Evolutionary conservation across 202 grass and related monocot species (phyloP), one percentile per base, ranked within the genome.

Genomic region (Musa balbisiana): DNA sequence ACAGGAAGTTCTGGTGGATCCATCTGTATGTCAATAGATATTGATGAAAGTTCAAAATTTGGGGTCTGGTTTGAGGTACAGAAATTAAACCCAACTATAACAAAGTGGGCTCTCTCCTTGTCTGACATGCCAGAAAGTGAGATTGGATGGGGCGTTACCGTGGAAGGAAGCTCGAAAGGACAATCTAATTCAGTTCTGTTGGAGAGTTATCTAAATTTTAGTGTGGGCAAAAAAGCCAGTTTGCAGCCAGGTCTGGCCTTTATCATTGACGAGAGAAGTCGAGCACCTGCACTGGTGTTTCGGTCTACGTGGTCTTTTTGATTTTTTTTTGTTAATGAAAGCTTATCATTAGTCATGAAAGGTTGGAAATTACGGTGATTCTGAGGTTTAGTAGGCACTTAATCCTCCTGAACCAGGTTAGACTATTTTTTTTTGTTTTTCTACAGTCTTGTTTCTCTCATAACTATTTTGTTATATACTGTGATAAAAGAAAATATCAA

Each of bases 221-320:
- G 85, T 82, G 73, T 97, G 13, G 94, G 88, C 2, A 85, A 88
- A 82, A 93, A 87, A 51, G 88, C 83, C 33, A 89, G 74, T 13
- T 12, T 97, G 74, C 88, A 91, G 76, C 88, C 90, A 54, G 88
- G 86, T 54, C 22, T 91, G 25, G 53, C 87, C 78, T 85, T 87
- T 76, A 79, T 66, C 5, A 20, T 97, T 64, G 83, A 84, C 16
- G 90, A 83, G 15, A 76, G 65, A 67, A 67, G 80, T n/a, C 81
- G 79, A 11, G 11, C 71, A 55, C 84, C 88, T 12, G 84, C 78
- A 59, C 64, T 93, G n/a, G 83, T 93, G 50, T 84, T 91, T 74
- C 83, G 73, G 55, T 89, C 93, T 51, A 91, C 76, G 75, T 97
- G 90, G 93, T 91, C 75, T 19, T 84, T 96, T 77, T 96, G 77